Evolutionary conservation across 805 yeast genomes (phyloP), one percentile per base, ranked within the genome.

Genomic region (Yarrowia divulgata): DNA sequence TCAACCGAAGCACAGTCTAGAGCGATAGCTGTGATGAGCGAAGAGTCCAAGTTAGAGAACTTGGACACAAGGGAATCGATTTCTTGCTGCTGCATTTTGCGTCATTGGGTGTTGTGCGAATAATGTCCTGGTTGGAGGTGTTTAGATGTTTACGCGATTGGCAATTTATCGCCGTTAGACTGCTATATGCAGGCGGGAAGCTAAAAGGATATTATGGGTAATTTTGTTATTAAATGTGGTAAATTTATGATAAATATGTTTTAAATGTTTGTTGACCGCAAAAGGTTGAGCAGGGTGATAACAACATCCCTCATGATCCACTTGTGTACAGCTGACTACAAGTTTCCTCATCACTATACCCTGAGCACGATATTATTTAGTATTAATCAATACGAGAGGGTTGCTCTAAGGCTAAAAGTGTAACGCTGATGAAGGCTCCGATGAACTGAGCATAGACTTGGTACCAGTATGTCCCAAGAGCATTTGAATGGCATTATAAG

Each of bases 1-100:
- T 63, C 39, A 5, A 62, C 34, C 3, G 55, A 35, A 10, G 68
- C 16, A 7, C 57, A 48, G 57, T 63, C 68, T 32, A 63, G 57
- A 35, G 68, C 68, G 16, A 63, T 63, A 35, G 68, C 68, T 16
- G 68, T 63, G 12, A 63, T 35, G 19, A 63, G 57, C 23, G 68
- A 35, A 23, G 68, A 63, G 39, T 63, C 68, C 68, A 63, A 37
- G 48, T 49, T 63, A 48, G 45, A 37, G 57, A 48, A 63, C 46
- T 49, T 48, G 29, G 39, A 16, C 39, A 62, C 37, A 43, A 62
- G 67, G 19, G 52, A 46, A 16, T 62, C 67, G 45, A 62, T 62
- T 1, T 62, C 55, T 19, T 35, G 32, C 10, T 45, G 55, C 34
- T n/a, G 52, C 55, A 62, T 46, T 54, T 3, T 54, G 34, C 14